phyloP scores from a whole-genome alignment of 805 yeast genomes.

The Candida cerambycidarum region DNA sequence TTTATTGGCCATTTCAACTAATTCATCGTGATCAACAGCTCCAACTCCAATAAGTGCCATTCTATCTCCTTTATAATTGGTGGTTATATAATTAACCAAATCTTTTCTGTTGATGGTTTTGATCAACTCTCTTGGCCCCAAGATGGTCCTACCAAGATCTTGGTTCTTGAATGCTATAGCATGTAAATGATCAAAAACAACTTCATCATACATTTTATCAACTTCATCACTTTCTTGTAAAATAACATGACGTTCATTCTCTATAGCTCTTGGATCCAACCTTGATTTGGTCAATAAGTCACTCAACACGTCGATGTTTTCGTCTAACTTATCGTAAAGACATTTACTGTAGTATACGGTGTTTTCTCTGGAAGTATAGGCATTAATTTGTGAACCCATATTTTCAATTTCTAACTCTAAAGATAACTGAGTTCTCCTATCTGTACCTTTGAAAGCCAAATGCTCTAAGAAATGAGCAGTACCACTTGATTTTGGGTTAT shows the following conservation, averaged over 20 bases:
- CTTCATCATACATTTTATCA: constrained; percentile 97
- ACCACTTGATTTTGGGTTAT: constrained; percentile 79
- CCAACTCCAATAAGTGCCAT: constrained; percentile 99
- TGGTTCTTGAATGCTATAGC: constrained; percentile 88
- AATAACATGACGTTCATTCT: constrained; percentile 94
- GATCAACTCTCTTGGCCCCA: constrained; percentile 92
- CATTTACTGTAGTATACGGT: constrained; percentile 96
- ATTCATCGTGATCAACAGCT: constrained; percentile 81
- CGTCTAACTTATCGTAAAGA: constrained; percentile 73
- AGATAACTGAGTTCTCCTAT: constrained; percentile 71
- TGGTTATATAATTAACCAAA: constrained; percentile 72
- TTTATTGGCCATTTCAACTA: constrained; percentile 72
- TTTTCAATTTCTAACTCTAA: constrained; percentile 93
- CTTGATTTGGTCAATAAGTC: constrained; percentile 87
- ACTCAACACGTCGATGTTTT: constrained; percentile 81
- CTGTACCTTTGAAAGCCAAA: constrained; percentile 93
- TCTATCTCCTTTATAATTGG: constrained; percentile 92
- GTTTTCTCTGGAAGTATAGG: constrained; percentile 97
- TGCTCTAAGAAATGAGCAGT: constrained; percentile 98
- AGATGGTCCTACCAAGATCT: constrained; percentile 92
- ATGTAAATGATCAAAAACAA: constrained; percentile 94
- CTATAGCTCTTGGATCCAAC: constrained; percentile 80
- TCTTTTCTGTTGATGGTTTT: constrained; percentile 75
- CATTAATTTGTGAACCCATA: constrained; percentile 95
- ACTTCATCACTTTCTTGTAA: constrained; percentile 97